Evolutionary conservation across 2,329 filamentous ascomycete species (phyloP), one percentile per base, ranked within the genome.

Genomic region (Fusarium burgessii): DNA sequence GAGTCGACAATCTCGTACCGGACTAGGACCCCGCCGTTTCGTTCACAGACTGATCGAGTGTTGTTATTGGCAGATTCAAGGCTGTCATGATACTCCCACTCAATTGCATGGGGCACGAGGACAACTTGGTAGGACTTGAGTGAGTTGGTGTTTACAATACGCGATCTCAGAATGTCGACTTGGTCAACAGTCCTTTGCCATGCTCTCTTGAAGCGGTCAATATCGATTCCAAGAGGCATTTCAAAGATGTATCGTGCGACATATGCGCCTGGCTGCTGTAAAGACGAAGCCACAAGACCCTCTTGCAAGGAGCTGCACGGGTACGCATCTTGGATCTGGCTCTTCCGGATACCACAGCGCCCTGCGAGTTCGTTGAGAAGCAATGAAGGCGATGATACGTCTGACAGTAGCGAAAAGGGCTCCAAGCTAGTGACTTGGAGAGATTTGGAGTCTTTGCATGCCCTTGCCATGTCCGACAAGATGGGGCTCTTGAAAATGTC

Each of bases 101-200:
- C 20, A 7, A 76, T 67, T 0, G 20, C 27, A 15, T 51, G 43
- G 11, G 73, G 50, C 7, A 46, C 23, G 5, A 74, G 36, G 7
- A 76, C 56, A 8, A n/a, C 64, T 57, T 74, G 74, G 12, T 75
- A 73, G 0, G 71, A 73, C 38, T 50, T 74, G 13, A 67, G 42
- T 0, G 68, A 62, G 17, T 46, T 36, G 7, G 62, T 23, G 38
- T 68, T 74, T 6, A 77, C 66, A 25, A 77, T 76, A 1, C 76
- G 72, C 0, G 74, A 68, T 57, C 76, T 68, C 18, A 78, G 9
- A 15, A 78, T 77, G 11, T 71, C 62, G 7, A 74, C 69, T 3
- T 42, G 46, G 5, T 70, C 52, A 10, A 72, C 52, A 7, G 69
- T 67, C 6, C 32, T 59, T 17, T 77, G 63, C 74, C 75, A 77